These are phyloP conservation scores for Reticulascus tulasneorum DNA, from an alignment of 2,329 filamentous ascomycete genomes.

Conservation along the genomic window DNA sequence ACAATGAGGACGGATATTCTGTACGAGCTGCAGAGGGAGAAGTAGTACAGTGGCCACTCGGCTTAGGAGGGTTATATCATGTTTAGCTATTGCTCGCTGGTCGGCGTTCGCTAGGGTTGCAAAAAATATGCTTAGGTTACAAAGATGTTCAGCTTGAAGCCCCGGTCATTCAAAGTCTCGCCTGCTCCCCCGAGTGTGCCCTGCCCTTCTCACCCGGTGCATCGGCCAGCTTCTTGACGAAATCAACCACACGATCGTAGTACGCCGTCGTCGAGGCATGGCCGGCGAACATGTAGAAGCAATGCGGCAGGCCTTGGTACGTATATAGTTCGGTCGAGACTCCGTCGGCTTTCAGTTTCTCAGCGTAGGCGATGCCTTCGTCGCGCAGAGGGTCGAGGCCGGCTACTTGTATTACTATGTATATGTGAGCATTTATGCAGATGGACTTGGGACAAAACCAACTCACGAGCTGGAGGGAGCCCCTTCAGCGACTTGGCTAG, in stretches of 20 bases:
- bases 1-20: slow-evolving; percentile 54
- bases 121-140: background rate
- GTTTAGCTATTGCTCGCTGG: no score
- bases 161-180: background rate
- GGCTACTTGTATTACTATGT: slow-evolving; percentile 28
- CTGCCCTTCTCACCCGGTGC: background rate
- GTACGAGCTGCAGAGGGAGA: slow-evolving; percentile 25
- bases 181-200: slow-evolving; percentile 1
- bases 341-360: slow-evolving; percentile 27
- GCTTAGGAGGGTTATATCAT: no score
- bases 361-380: slow-evolving; percentile 33
- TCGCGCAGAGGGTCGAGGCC: slow-evolving; percentile 32
- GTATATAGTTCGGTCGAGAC: slow-evolving; percentile 25
- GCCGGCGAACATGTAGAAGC: slow-evolving; percentile 20
- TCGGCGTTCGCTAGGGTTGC: background rate
- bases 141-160: background rate
- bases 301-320: slow-evolving; percentile 31
- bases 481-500: slow-evolving; percentile 24
- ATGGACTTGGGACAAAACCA: background rate
- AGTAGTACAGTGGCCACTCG: no score
- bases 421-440: background rate
- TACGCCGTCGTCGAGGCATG: slow-evolving; percentile 15
- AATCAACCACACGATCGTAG: slow-evolving; percentile 14
- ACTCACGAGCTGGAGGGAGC: slow-evolving; percentile 30
- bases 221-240: slow-evolving; percentile 10